Evolutionary conservation across 306 rosid genomes (phyloP).

Genomic region (Sphenostylis stenocarpa): DNA sequence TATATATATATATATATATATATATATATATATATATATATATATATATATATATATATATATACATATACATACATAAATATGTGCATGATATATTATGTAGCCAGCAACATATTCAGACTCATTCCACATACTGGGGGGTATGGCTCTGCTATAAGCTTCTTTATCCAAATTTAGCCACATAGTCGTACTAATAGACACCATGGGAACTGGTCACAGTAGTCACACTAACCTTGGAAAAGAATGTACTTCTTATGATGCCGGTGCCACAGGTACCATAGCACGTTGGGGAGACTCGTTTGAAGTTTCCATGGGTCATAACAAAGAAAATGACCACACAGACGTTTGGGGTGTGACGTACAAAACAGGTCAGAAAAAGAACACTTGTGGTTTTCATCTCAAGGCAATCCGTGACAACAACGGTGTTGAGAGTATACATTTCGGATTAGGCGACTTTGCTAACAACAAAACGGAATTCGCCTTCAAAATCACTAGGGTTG

Average conservation of each 20-base stretch:
- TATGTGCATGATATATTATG: neutral
- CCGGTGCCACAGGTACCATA: neutral
- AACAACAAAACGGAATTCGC: conserved; percentile 13
- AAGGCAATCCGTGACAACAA: neutral
- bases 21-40: too few relatives aligned
- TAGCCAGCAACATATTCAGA: neutral
- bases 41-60: too few relatives aligned
- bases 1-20: too few relatives aligned
- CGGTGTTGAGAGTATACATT: conserved; percentile 10
- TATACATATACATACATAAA: too few relatives aligned
- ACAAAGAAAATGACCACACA: conserved; percentile 17
- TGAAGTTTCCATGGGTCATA: conserved; percentile 10
- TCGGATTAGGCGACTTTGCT: conserved; percentile 1
- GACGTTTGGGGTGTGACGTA: conserved; percentile 27
- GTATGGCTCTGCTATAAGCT: neutral
- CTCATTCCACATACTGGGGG: neutral
- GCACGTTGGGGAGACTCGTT: conserved; percentile 29
- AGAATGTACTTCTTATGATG: neutral
- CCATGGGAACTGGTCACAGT: neutral
- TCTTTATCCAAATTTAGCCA: neutral
- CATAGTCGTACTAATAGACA: neutral
- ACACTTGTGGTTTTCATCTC: conserved; percentile 21
- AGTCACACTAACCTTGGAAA: conserved; percentile 29
- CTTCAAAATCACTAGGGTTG: neutral
- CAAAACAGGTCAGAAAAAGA: neutral